phyloP scores from a whole-genome alignment of 2,329 filamentous ascomycete genomes.

The Ophiostoma australiae region DNA sequence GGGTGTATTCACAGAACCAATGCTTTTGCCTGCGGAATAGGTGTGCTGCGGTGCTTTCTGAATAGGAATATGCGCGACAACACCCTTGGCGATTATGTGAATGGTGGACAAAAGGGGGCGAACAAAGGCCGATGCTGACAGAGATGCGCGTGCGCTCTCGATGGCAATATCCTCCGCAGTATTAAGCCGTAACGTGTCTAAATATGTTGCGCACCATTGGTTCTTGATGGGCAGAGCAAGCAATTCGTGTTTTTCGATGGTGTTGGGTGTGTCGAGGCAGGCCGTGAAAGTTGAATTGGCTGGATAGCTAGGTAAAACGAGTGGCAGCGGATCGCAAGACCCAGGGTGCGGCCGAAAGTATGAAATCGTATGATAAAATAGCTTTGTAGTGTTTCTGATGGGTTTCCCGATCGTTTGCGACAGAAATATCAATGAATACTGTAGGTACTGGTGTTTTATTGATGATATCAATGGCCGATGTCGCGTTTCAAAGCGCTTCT shows the following conservation, averaged over 20 bases:
- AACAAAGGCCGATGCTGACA: not conserved
- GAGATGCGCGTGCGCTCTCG: conserved; percentile 2
- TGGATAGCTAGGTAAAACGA: not conserved
- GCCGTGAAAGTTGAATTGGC: not conserved
- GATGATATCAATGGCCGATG: not conserved
- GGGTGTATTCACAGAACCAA: not conserved
- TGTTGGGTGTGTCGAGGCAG: not conserved
- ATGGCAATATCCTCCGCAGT: conserved; percentile 10
- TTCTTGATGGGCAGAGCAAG: not conserved
- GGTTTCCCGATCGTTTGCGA: too few species aligned
- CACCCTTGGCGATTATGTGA: not conserved
- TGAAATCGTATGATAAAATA: not conserved
- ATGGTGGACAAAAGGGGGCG: conserved; percentile 1
- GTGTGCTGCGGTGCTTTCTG: not conserved
- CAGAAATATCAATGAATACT: not conserved
- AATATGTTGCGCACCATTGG: conserved; percentile 7
- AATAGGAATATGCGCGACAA: not conserved
- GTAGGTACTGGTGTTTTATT: not conserved
- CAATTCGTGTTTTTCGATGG: not conserved
- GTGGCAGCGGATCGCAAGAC: conserved; percentile 13
- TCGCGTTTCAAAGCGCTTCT: not conserved
- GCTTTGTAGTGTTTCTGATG: not conserved
- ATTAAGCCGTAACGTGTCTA: not conserved
- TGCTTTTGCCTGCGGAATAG: not conserved
- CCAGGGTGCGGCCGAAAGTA: not conserved